phyloP scores from a whole-genome alignment of 768 basidiomycete genomes.

The Hysterangium stoloniferum region DNA sequence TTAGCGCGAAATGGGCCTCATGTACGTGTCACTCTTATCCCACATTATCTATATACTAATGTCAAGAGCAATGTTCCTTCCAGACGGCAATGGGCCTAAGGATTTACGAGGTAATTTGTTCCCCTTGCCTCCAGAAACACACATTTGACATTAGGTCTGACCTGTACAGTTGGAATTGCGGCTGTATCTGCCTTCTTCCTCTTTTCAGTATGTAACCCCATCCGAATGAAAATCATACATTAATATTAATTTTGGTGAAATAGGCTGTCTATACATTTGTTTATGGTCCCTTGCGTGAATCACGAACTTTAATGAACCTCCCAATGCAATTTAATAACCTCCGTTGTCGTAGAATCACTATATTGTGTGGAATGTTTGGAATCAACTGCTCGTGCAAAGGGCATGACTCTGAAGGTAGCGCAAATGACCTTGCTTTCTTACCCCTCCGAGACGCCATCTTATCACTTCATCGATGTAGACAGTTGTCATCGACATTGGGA shows the following conservation, averaged over 20 bases:
- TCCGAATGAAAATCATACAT: no score
- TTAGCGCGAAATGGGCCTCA: slow-evolving; percentile 17
- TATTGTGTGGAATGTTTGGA: slow-evolving; percentile 28
- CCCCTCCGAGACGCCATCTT: slow-evolving; percentile 19
- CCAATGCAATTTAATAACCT: no score
- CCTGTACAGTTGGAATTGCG: slow-evolving; percentile 16
- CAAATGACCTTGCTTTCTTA: no score
- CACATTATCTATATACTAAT: no score
- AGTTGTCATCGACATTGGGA: slow-evolving; percentile 11
- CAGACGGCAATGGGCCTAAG: no score
- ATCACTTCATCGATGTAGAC: neutral
- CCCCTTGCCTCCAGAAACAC: no score
- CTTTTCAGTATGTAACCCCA: neutral
- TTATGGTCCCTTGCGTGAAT: slow-evolving; percentile 5
- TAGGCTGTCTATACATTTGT: neutral
- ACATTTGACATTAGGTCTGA: no score
- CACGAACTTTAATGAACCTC: no score
- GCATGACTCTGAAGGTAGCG: slow-evolving; percentile 21
- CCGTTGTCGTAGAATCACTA: slow-evolving; percentile 13
- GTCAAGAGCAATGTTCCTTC: no score
- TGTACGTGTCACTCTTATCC: no score
- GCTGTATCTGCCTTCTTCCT: slow-evolving; percentile 29
- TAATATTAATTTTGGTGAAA: no score
- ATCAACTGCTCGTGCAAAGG: slow-evolving; percentile 29
- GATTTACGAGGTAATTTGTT: no score